These are phyloP conservation scores for Cutaneotrichosporon sp. DNA, from an alignment of 1,284 basidiomycete genomes.

Conservation along the genomic window DNA sequence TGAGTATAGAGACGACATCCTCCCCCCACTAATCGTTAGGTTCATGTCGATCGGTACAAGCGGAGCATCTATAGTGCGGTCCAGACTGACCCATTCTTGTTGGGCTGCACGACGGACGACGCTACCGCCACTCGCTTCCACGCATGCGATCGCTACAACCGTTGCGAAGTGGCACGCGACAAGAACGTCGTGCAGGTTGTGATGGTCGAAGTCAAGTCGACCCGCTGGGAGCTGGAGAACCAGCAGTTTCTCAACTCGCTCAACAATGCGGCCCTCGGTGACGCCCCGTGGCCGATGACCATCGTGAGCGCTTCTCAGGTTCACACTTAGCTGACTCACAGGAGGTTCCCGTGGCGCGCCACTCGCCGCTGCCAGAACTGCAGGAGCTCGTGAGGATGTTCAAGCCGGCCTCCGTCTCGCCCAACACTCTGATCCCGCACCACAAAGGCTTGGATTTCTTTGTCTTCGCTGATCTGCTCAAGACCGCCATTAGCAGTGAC, in stretches of 20 bases:
- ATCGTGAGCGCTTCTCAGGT: slow-evolving; percentile 37
- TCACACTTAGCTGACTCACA: background rate
- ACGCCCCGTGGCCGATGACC: slow-evolving; percentile 41
- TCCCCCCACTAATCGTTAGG: slow-evolving; percentile 55
- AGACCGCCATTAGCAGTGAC: slow-evolving; percentile 30
- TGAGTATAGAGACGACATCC: slow-evolving; percentile 44
- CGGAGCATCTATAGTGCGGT: slow-evolving; percentile 64
- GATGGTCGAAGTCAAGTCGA: slow-evolving; percentile 60
- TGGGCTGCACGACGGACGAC: slow-evolving; percentile 66
- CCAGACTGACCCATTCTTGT: slow-evolving; percentile 63
- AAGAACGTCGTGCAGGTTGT: slow-evolving; percentile 37
- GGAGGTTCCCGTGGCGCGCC: slow-evolving; percentile 79
- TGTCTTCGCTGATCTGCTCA: slow-evolving; percentile 57
- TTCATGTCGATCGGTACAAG: slow-evolving; percentile 90
- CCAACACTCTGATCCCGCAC: slow-evolving; percentile 68
- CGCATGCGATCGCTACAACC: slow-evolving; percentile 79
- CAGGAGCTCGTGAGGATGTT: slow-evolving; percentile 76
- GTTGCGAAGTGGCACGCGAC: slow-evolving; percentile 59
- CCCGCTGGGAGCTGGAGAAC: slow-evolving; percentile 46
- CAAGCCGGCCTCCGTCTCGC: slow-evolving; percentile 69
- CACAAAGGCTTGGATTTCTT: slow-evolving; percentile 67
- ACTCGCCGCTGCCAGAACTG: slow-evolving; percentile 82
- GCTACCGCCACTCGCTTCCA: slow-evolving; percentile 72
- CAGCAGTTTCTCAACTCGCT: slow-evolving; percentile 27
- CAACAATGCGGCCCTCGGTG: slow-evolving; percentile 30